A percentile compares a stretch with the other conserved stretches of the same genome.
Conservation (phyloP, 2,329 filamentous ascomycete species). For the Sordariomycetes sp. region DNA sequence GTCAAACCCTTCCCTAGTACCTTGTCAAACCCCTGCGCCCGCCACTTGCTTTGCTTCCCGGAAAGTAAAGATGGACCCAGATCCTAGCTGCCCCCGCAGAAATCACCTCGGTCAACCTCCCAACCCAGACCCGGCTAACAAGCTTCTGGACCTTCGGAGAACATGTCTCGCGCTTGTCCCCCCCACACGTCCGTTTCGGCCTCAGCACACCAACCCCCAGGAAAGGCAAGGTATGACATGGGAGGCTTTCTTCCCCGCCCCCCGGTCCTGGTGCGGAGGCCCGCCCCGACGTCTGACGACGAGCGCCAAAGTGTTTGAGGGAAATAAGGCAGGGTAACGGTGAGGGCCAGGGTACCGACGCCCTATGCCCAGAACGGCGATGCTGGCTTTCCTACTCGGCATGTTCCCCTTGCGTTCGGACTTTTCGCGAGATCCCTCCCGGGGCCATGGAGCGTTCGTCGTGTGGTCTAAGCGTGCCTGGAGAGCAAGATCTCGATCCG, state of each 20-base stretch:
- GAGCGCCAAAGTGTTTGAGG: slow-evolving; percentile 6
- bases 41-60: neutral
- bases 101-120: neutral
- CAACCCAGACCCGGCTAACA: neutral
- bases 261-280: neutral
- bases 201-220: neutral
- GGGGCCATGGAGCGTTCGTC: neutral
- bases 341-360: neutral
- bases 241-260: neutral
- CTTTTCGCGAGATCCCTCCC: neutral
- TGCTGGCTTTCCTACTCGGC: neutral
- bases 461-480: neutral
- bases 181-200: neutral
- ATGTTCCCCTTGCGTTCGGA: neutral
- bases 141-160: neutral
- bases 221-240: neutral
- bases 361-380: neutral
- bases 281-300: neutral
- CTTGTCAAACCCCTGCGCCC: neutral
- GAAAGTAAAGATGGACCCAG: neutral
- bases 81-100: neutral
- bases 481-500: neutral
- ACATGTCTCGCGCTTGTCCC: neutral
- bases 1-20: neutral
- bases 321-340: slow-evolving; percentile 7